phyloP scores from a whole-genome alignment of 2,329 filamentous ascomycete genomes.

The Herpotrichia juniperi region DNA sequence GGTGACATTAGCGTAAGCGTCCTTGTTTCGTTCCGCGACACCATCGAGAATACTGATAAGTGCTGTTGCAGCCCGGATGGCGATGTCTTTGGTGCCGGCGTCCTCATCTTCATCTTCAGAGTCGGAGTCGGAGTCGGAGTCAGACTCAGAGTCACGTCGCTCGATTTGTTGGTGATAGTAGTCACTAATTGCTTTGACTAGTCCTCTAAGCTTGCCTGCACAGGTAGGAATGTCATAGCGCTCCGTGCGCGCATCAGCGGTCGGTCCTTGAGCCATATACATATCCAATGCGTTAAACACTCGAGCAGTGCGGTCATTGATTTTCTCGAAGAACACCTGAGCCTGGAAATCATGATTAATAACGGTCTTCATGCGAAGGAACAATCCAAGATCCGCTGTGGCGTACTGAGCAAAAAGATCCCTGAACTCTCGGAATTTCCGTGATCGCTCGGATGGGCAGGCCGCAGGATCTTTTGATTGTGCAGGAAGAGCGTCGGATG shows the following conservation, averaged over 20 bases:
- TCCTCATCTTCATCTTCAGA: no score
- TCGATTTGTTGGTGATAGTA: constrained; percentile 30
- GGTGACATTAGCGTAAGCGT: constrained; percentile 37
- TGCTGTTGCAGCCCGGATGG: constrained; percentile 32
- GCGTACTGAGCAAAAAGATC: constrained; percentile 37
- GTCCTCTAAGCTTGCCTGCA: constrained; percentile 31
- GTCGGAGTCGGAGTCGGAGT: no score
- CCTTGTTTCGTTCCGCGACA: constrained; percentile 37
- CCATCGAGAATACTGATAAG: constrained; percentile 40
- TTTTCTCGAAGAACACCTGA: constrained; percentile 44
- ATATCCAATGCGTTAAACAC: constrained; percentile 38
- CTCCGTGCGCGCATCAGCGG: constrained; percentile 24
- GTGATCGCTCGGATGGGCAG: constrained; percentile 31
- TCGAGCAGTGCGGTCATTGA: constrained; percentile 34
- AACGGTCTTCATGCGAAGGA: constrained; percentile 31
- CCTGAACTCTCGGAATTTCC: constrained; percentile 39
- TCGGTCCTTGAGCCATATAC: constrained; percentile 35
- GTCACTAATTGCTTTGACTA: constrained; percentile 35
- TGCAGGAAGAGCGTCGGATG: constrained; percentile 37
- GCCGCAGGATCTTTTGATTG: constrained; percentile 38
- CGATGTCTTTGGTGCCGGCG: constrained; percentile 23
- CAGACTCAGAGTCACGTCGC: no score
- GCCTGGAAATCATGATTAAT: constrained; percentile 40
- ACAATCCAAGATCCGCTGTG: constrained; percentile 31
- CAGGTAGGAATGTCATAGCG: constrained; percentile 35